Conservation (phyloP, 768 basidiomycete genomes). For the Boletus rubropictus region DNA sequence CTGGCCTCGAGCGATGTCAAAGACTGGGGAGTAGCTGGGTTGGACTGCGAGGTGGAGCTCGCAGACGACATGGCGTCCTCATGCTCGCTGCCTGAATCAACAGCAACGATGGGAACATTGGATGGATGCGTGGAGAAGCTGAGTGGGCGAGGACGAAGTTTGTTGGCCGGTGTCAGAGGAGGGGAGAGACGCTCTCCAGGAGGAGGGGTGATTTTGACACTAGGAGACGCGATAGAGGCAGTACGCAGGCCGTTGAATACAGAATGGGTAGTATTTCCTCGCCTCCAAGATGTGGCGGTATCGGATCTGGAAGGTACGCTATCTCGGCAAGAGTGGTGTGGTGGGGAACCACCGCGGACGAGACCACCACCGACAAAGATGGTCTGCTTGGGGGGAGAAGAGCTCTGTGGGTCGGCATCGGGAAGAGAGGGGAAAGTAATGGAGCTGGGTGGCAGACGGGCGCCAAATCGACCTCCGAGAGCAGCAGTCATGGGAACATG, state of each 20-base stretch:
- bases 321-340: constrained; percentile 33
- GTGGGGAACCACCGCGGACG: constrained; percentile 51
- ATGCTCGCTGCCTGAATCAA: constrained; percentile 52
- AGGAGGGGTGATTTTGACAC: constrained; percentile 70
- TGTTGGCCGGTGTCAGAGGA: constrained; percentile 30
- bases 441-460: constrained; percentile 44
- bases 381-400: constrained; percentile 48
- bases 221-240: constrained; percentile 48
- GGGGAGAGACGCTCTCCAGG: constrained; percentile 54
- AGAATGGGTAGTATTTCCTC: constrained; percentile 63
- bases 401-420: constrained; percentile 36
- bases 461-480: constrained; percentile 70
- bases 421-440: constrained; percentile 37
- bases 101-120: constrained; percentile 43
- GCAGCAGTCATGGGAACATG: constrained; percentile 78
- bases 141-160: constrained; percentile 61
- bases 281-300: constrained; percentile 73
- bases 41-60: constrained; percentile 57
- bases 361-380: constrained; percentile 71
- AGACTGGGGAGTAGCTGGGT: constrained; percentile 73
- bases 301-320: constrained; percentile 73
- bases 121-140: constrained; percentile 51
- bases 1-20: constrained; percentile 47
- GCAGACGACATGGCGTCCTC: constrained; percentile 53
- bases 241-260: constrained; percentile 61